Conservation (phyloP, 2,329 filamentous ascomycete genomes). For the Cytospora mali region DNA sequence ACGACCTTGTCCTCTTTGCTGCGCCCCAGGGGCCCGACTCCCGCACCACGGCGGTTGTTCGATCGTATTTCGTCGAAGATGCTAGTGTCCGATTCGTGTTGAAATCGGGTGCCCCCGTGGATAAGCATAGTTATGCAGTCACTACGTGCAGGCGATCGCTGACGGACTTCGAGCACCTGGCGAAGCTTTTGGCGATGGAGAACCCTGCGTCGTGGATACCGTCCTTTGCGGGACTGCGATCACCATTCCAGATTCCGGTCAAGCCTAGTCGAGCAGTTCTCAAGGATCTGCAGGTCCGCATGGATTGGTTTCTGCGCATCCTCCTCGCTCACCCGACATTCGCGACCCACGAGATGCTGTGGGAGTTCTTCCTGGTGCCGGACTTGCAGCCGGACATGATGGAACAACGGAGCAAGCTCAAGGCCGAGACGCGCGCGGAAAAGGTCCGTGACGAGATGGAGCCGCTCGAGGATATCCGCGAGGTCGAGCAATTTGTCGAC, state of each 20-base stretch:
- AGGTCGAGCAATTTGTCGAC: slow-evolving; percentile 91
- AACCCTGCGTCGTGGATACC: slow-evolving; percentile 97
- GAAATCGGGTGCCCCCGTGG: slow-evolving; percentile 89
- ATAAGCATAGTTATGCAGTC: slow-evolving; percentile 82
- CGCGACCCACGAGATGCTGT: slow-evolving; percentile 93
- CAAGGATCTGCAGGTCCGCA: slow-evolving; percentile 81
- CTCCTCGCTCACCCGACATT: slow-evolving; percentile 90
- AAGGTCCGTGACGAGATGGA: slow-evolving; percentile 87
- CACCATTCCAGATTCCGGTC: slow-evolving; percentile 90
- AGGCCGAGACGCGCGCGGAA: slow-evolving; percentile 80
- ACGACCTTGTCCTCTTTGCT: slow-evolving; percentile 86
- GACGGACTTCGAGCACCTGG: slow-evolving; percentile 87
- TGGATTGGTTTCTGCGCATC: slow-evolving; percentile 86
- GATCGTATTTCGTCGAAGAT: slow-evolving; percentile 97
- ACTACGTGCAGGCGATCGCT: slow-evolving; percentile 90
- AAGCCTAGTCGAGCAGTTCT: slow-evolving; percentile 86
- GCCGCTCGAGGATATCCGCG: slow-evolving; percentile 78
- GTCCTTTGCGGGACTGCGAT: slow-evolving; percentile 73
- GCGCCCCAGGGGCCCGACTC: slow-evolving; percentile 71
- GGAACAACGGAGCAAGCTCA: slow-evolving; percentile 82
- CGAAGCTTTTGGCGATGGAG: slow-evolving; percentile 80
- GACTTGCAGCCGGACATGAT: slow-evolving; percentile 91
- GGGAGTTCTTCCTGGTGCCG: slow-evolving; percentile 98
- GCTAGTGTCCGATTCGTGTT: slow-evolving; percentile 89
- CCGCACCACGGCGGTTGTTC: slow-evolving; percentile 87